phyloP scores from a whole-genome alignment of 805 yeast genomes.

The Wickerhamiella qilinensis region DNA sequence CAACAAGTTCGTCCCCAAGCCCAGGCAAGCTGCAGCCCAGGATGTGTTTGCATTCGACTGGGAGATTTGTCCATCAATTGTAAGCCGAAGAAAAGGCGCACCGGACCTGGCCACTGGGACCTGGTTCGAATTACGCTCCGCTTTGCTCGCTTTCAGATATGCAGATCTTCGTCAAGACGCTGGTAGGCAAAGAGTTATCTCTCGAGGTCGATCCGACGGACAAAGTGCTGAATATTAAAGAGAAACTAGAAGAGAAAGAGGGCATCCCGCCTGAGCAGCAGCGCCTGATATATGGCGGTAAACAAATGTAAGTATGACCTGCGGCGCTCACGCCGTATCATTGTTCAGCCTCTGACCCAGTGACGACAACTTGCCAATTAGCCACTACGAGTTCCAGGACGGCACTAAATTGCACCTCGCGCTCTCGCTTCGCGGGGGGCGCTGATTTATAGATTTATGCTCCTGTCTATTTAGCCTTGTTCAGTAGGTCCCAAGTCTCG shows the following conservation, averaged over 20 bases:
- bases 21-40: no score
- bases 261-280: conserved; percentile 97
- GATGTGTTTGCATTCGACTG: no score
- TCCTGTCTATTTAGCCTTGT: background rate
- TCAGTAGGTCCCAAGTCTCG: no score
- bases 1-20: no score
- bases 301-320: conserved; percentile 49
- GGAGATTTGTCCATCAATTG: no score
- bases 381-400: conserved; percentile 57
- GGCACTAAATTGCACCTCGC: conserved; percentile 86
- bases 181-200: conserved; percentile 17
- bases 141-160: no score
- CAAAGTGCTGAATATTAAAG: conserved; percentile 57
- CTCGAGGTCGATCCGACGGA: conserved; percentile 21
- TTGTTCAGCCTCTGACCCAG: conserved; percentile 18
- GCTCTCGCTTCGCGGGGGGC: conserved; percentile 82
- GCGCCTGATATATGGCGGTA: conserved; percentile 76
- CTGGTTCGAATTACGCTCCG: no score
- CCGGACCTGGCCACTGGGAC: no score
- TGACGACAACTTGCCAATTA: conserved; percentile 64
- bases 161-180: conserved; percentile 13
- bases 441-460: background rate
- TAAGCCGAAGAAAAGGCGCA: no score
- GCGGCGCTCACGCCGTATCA: background rate
- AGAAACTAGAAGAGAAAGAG: conserved; percentile 85